Percentiles rank a stretch among this genome's conserved stretches.
Conservation (phyloP, 768 basidiomycete species). For the Lactarius vividus region DNA sequence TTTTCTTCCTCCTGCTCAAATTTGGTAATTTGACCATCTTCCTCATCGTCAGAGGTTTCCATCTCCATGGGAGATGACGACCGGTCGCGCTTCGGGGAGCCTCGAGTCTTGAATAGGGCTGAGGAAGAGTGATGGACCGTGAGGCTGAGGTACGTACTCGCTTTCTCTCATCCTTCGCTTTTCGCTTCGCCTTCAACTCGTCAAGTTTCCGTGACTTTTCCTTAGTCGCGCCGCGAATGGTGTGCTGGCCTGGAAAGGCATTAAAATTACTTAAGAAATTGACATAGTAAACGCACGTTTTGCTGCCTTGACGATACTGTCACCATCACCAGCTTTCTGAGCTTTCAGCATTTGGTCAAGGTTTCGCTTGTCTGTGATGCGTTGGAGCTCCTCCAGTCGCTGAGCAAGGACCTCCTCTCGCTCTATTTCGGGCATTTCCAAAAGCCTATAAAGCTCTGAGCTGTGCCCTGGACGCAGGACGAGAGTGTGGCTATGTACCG, state of each 20-base stretch:
- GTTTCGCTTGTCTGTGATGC: slow-evolving; percentile 64
- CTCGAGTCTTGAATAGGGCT: slow-evolving; percentile 33
- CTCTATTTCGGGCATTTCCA: slow-evolving; percentile 81
- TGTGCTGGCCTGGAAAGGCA: slow-evolving; percentile 60
- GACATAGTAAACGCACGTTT: slow-evolving; percentile 55
- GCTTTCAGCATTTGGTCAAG: slow-evolving; percentile 72
- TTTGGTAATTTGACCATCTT: slow-evolving; percentile 73
- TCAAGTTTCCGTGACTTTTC: slow-evolving; percentile 78
- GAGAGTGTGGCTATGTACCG: slow-evolving; percentile 46
- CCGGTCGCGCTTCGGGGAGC: slow-evolving; percentile 66
- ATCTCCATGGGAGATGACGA: slow-evolving; percentile 84
- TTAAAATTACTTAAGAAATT: not conserved
- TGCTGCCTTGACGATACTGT: slow-evolving; percentile 66
- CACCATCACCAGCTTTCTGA: slow-evolving; percentile 53
- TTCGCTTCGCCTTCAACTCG: slow-evolving; percentile 82
- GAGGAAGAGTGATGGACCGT: slow-evolving; percentile 12
- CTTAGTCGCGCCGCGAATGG: slow-evolving; percentile 68
- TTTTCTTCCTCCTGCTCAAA: slow-evolving; percentile 73
- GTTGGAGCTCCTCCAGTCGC: slow-evolving; percentile 78
- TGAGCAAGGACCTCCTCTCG: slow-evolving; percentile 83
- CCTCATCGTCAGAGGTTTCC: slow-evolving; percentile 81
- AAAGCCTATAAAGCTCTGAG: slow-evolving; percentile 49
- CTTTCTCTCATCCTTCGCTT: slow-evolving; percentile 86
- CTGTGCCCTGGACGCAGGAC: slow-evolving; percentile 26
- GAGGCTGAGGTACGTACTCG: slow-evolving; percentile 48